phyloP scores from a whole-genome alignment of 352 stramenopile genomes.

The Phytophthora lateralis region DNA sequence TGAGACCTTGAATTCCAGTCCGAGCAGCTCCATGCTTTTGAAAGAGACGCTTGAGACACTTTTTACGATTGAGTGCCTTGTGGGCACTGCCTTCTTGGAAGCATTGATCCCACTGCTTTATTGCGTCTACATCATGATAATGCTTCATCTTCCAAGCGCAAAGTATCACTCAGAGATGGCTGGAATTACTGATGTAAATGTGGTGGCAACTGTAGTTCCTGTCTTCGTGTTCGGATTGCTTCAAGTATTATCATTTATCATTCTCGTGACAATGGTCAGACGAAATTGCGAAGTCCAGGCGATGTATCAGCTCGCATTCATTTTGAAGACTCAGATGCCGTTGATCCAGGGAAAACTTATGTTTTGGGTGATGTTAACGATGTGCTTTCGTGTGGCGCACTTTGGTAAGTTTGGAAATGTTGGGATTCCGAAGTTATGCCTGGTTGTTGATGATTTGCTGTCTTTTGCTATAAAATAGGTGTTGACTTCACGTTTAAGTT shows the following conservation, averaged over 20 bases:
- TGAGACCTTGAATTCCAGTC: background rate
- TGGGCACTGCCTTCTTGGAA: slow-evolving; percentile 37
- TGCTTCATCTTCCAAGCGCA: slow-evolving; percentile 24
- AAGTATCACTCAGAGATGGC: slow-evolving; percentile 33
- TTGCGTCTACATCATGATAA: slow-evolving; percentile 9
- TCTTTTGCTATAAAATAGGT: background rate
- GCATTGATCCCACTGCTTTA: slow-evolving; percentile 35
- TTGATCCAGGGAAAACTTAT: slow-evolving; percentile 26
- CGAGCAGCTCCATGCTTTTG: background rate
- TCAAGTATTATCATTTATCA: slow-evolving; percentile 22
- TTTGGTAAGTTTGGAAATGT: background rate
- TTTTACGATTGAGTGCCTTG: slow-evolving; percentile 37
- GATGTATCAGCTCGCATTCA: slow-evolving; percentile 26
- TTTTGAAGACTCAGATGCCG: slow-evolving; percentile 7
- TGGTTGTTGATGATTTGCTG: background rate
- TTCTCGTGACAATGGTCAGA: slow-evolving; percentile 12
- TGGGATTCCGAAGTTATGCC: too few species aligned
- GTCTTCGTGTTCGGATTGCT: slow-evolving; percentile 21
- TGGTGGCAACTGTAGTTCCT: slow-evolving; percentile 6
- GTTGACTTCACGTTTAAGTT: background rate
- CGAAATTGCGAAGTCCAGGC: slow-evolving; percentile 8
- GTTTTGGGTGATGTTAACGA: slow-evolving; percentile 20
- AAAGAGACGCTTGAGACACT: slow-evolving; percentile 9
- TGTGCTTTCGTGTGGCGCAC: background rate
- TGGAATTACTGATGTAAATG: background rate